phyloP scores from a whole-genome alignment of 2,329 filamentous ascomycete species.

The Ophiostoma sp. region DNA sequence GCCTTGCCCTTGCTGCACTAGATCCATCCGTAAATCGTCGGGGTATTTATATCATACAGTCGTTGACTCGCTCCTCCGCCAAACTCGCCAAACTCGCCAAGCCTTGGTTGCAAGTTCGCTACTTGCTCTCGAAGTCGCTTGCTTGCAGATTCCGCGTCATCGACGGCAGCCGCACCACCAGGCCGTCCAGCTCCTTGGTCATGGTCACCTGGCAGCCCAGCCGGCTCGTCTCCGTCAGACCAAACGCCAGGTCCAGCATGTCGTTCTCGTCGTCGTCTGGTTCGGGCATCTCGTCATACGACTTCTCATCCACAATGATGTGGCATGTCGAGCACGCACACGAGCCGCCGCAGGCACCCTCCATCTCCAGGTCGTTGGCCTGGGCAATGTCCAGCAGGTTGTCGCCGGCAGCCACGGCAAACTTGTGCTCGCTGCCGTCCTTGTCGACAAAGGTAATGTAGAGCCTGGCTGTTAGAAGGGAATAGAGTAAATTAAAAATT shows the following conservation, averaged over 20 bases:
- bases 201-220: constrained; percentile 89
- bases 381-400: constrained; percentile 95
- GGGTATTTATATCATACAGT: constrained; percentile 14
- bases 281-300: constrained; percentile 73
- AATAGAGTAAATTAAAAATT: neutral
- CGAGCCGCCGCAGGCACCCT: constrained; percentile 91
- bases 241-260: constrained; percentile 87
- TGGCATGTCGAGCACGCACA: constrained; percentile 93
- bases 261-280: constrained; percentile 79
- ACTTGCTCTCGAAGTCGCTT: constrained; percentile 58
- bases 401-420: constrained; percentile 78
- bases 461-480: constrained; percentile 51
- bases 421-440: constrained; percentile 67
- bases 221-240: constrained; percentile 75
- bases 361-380: constrained; percentile 94
- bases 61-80: neutral
- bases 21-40: constrained; percentile 12
- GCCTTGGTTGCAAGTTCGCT: neutral
- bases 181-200: constrained; percentile 80
- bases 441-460: constrained; percentile 93
- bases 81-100: no score
- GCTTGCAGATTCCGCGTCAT: constrained; percentile 97
- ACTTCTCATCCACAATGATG: constrained; percentile 70
- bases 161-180: constrained; percentile 76
- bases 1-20: neutral